phyloP scores from a whole-genome alignment of 139 green algal species.

The Desmodesmus armatus region DNA sequence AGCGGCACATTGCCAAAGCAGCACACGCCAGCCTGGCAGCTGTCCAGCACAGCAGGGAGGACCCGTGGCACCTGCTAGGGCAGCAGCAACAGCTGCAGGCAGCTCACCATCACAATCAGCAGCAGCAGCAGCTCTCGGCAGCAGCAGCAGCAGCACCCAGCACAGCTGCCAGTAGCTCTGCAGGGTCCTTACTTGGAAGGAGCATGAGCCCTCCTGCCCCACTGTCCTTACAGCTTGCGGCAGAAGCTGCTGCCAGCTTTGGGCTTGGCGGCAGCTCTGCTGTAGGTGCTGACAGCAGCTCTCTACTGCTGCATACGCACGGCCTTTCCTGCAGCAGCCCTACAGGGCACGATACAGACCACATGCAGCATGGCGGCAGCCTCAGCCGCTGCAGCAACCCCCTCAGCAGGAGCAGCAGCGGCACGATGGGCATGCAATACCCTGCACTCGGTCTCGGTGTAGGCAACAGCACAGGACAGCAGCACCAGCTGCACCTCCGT shows the following conservation, averaged over 20 bases:
- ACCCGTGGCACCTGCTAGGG: not conserved
- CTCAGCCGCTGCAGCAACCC: not conserved
- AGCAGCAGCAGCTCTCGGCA: slow-evolving; percentile 13
- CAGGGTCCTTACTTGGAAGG: too few species aligned
- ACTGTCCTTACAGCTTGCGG: too few species aligned
- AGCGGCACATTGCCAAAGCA: slow-evolving; percentile 54
- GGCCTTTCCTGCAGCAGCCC: not conserved
- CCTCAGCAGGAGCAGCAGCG: too few species aligned
- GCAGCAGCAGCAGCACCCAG: slow-evolving; percentile 23
- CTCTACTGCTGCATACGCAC: not conserved
- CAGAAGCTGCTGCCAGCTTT: not conserved
- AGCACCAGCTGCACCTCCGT: slow-evolving; percentile 1
- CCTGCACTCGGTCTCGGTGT: not conserved
- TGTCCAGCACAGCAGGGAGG: slow-evolving; percentile 14
- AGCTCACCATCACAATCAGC: too few species aligned
- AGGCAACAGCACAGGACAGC: not conserved
- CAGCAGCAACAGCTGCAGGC: not conserved
- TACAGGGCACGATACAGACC: not conserved
- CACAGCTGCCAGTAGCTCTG: slow-evolving; percentile 53
- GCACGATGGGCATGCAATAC: not conserved
- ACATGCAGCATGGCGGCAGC: too few species aligned
- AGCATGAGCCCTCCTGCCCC: too few species aligned
- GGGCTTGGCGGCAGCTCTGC: too few species aligned
- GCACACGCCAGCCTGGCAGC: slow-evolving; percentile 39
- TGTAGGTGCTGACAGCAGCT: not conserved